Evolutionary conservation across 2,329 filamentous ascomycete genomes (phyloP), one percentile per base, ranked within the genome.

Genomic region (Cercospora berteroae): DNA sequence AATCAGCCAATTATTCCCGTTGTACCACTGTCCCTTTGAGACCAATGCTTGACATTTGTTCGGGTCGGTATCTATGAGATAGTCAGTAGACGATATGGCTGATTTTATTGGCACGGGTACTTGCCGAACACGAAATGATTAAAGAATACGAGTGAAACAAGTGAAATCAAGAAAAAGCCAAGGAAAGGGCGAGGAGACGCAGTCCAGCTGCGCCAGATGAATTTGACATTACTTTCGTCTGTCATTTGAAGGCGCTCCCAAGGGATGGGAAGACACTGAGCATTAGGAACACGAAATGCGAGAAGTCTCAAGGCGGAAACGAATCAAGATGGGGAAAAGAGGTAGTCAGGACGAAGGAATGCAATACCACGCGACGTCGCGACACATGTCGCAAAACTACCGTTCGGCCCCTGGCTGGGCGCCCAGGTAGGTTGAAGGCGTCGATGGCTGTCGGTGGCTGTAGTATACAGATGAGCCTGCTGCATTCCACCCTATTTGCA

Each of bases 1-100:
- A 4, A 87, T 85, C 65, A 88, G 85, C 88, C 62, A 64, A 16
- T 5, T 29, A 70, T 80, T 77, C 71, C 67, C 70, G 44, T 80
- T 78, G 48, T 82, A 78, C 86, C 87, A 89, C 69, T 80, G 79
- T 33, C 87, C 87, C 70, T 81, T 77, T 44, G 80, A 81, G 5
- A 86, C 77, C 31, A 88, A 78, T 4, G 83, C 82, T 18, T 77
- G 75, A 74, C 87, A 89, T 77, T 85, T 84, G 73, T 83, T 83
- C 0, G 84, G 84, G 69, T 88, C 86, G 27, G 48, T 48, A n/a
- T 69, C 64, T 69, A 10, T 23, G 6, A 18, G 27, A 29, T 6
- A 60, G 56, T 63, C 29, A 64, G 65, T 58, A 56, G 29, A 48
- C 16, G 29, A 29, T 23, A n/a, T 39, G 23, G 23, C 25, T 12